Evolutionary conservation across 345 rosid genomes (phyloP).

Genomic region (Arabis hirsuta): DNA sequence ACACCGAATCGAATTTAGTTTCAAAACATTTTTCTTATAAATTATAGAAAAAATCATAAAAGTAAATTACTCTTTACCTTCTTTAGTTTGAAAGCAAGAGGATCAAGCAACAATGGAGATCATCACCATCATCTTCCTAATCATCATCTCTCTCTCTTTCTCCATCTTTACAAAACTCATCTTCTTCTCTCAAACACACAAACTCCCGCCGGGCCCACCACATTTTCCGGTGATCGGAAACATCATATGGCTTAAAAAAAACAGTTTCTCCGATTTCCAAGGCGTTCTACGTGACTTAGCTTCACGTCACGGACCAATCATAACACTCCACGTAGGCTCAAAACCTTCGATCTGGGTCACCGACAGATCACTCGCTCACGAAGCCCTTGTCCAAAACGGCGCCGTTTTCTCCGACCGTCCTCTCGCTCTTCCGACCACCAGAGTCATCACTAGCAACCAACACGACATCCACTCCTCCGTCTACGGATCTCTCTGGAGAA

Average conservation of each 20-base stretch:
- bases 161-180: slow-evolving; percentile 29
- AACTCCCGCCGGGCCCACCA: slow-evolving; percentile 45
- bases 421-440: slow-evolving; percentile 32
- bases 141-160: slow-evolving; percentile 16
- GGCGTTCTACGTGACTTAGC: slow-evolving; percentile 43
- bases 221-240: slow-evolving; percentile 43
- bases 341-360: slow-evolving; percentile 49
- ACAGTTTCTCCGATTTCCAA: slow-evolving; percentile 40
- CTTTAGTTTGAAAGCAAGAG: slow-evolving; percentile 10
- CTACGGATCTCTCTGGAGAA: slow-evolving; percentile 55
- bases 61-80: not conserved
- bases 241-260: slow-evolving; percentile 43
- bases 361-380: slow-evolving; percentile 50
- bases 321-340: slow-evolving; percentile 49
- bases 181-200: slow-evolving; percentile 14
- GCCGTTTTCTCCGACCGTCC: slow-evolving; percentile 55
- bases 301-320: slow-evolving; percentile 47
- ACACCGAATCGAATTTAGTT: not conserved
- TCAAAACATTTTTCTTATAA: not conserved
- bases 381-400: slow-evolving; percentile 53
- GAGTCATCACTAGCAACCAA: slow-evolving; percentile 40
- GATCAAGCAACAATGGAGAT: slow-evolving; percentile 38
- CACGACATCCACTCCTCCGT: slow-evolving; percentile 50
- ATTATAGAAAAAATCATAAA: not conserved
- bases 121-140: slow-evolving; percentile 33